A percentile compares a stretch with the other conserved stretches of the same genome.
Conservation (phyloP, 331 rosid species). For the Acacia pycnantha region DNA sequence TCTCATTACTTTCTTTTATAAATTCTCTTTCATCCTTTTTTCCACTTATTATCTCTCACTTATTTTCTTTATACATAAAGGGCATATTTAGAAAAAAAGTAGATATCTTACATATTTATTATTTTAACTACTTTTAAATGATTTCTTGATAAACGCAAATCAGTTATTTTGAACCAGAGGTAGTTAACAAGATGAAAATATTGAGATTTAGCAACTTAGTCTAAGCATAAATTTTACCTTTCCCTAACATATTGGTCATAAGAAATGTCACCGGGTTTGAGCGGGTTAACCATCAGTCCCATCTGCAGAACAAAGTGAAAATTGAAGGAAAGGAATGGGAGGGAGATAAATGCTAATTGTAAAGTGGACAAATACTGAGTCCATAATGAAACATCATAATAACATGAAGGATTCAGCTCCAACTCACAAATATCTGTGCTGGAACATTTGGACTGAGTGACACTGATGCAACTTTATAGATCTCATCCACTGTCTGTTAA, state of each 20-base stretch:
- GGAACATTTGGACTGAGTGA: conserved; percentile 84
- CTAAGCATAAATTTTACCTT: conserved; percentile 41
- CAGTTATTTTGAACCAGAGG: too few species aligned
- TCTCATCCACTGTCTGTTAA: conserved; percentile 75
- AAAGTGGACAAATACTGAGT: conserved; percentile 10
- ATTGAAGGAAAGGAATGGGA: neutral
- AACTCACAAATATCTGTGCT: conserved; percentile 77
- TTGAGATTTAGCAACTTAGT: neutral
- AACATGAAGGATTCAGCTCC: conserved; percentile 3
- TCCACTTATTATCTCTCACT: too few species aligned
- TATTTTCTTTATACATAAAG: too few species aligned
- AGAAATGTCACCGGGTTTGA: conserved; percentile 71
- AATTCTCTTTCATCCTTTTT: too few species aligned
- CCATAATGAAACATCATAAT: conserved; percentile 4
- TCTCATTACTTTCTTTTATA: too few species aligned
- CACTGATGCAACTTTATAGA: conserved; percentile 63
- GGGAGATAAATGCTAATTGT: neutral
- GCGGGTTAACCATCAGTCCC: conserved; percentile 80
- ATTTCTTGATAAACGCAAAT: too few species aligned
- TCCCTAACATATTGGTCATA: conserved; percentile 59
- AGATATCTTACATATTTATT: too few species aligned
- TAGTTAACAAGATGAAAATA: neutral
- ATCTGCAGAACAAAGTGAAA: conserved; percentile 41
- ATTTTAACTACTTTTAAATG: too few species aligned
- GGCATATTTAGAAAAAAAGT: too few species aligned